A percentile compares a stretch with the other conserved stretches of the same genome.
These are phyloP conservation scores for Anthostomella pinea DNA, from an alignment of 2,329 filamentous ascomycete species.

Conservation along the genomic window DNA sequence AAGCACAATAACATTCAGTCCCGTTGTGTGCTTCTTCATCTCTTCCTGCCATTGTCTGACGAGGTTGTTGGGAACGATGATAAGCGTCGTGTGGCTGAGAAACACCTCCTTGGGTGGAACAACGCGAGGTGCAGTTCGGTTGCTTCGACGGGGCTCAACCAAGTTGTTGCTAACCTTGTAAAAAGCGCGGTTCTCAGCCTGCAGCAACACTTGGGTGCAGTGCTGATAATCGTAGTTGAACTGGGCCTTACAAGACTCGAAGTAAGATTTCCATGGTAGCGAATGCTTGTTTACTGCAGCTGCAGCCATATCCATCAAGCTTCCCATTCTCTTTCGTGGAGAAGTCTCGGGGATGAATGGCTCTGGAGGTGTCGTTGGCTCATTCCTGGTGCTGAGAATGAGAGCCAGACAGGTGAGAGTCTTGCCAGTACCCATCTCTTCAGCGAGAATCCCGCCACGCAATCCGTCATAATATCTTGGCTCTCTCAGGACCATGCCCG, in stretches of 20 bases:
- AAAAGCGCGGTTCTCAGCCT: constrained; percentile 47
- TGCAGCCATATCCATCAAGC: constrained; percentile 74
- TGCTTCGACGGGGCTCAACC: constrained; percentile 37
- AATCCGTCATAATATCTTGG: constrained; percentile 71
- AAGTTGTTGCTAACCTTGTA: constrained; percentile 51
- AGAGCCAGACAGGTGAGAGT: constrained; percentile 80
- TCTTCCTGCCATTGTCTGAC: constrained; percentile 81
- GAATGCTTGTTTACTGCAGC: constrained; percentile 63
- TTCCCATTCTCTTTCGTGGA: constrained; percentile 46
- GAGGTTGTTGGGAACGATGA: constrained; percentile 81
- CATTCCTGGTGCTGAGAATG: constrained; percentile 70
- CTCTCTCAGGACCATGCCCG: constrained; percentile 60
- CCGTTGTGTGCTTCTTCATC: constrained; percentile 71
- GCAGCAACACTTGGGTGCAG: constrained; percentile 55
- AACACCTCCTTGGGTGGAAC: constrained; percentile 49
- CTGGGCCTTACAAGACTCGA: constrained; percentile 48
- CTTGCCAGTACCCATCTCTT: constrained; percentile 82
- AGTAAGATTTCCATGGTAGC: constrained; percentile 67
- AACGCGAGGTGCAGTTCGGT: constrained; percentile 33
- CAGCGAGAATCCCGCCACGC: constrained; percentile 73
- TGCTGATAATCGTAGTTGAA: constrained; percentile 48
- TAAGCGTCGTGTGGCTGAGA: constrained; percentile 67
- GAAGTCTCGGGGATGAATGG: constrained; percentile 46
- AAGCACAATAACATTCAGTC: constrained; percentile 64
- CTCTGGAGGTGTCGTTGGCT: constrained; percentile 63